Evolutionary conservation across 805 yeast species (phyloP).

Genomic region (Nakazawaea ernobii): DNA sequence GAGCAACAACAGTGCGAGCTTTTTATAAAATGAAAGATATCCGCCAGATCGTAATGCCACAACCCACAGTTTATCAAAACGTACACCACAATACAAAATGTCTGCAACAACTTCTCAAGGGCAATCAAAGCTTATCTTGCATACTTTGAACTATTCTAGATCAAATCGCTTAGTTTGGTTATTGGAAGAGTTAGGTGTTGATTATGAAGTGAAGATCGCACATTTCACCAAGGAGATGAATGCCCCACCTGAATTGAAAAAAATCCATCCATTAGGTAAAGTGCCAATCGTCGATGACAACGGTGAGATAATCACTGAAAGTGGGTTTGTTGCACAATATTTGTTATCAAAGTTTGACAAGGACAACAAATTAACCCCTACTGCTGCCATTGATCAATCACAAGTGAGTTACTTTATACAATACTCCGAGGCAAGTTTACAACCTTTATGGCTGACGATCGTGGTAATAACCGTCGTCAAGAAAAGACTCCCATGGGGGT

Average conservation of each 20-base stretch:
- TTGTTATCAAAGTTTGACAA: conserved; percentile 45
- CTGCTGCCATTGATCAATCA: conserved; percentile 32
- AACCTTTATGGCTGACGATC: conserved; percentile 30
- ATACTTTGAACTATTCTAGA: conserved; percentile 49
- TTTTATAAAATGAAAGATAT: too few relatives aligned
- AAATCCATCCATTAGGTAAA: conserved; percentile 59
- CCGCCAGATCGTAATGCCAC: too few relatives aligned
- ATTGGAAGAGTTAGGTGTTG: conserved; percentile 52
- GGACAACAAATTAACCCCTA: conserved; percentile 30
- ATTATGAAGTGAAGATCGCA: conserved; percentile 49
- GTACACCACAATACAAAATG: background rate
- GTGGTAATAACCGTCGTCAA: conserved; percentile 32
- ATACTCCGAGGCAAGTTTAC: conserved; percentile 59
- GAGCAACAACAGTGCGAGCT: too few relatives aligned
- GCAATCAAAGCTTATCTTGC: conserved; percentile 2
- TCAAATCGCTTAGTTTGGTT: conserved; percentile 59
- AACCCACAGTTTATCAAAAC: too few relatives aligned
- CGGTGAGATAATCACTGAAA: conserved; percentile 43
- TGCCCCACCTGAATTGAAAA: conserved; percentile 43
- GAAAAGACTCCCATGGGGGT: conserved; percentile 40
- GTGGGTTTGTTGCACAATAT: conserved; percentile 53
- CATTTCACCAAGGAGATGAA: conserved; percentile 42
- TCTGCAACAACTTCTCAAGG: background rate
- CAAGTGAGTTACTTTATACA: conserved; percentile 46
- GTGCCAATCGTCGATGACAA: conserved; percentile 52